These are phyloP conservation scores for Tetrapisispora phaffii DNA, from an alignment of 805 yeast genomes.

Conservation along the genomic window DNA sequence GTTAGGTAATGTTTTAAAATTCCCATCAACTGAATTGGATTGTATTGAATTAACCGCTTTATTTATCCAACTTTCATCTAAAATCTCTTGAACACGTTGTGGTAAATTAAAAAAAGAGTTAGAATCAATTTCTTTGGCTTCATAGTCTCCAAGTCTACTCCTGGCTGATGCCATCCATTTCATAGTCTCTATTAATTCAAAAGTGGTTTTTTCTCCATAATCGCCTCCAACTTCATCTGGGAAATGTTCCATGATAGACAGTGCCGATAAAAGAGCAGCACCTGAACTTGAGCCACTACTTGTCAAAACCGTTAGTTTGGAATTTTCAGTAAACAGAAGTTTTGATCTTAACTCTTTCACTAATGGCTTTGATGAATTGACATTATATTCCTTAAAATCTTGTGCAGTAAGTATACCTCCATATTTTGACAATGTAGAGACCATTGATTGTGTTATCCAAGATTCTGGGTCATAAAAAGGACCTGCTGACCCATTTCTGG, in stretches of 20 bases:
- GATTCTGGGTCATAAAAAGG: slow-evolving; percentile 80
- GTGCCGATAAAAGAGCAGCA: slow-evolving; percentile 65
- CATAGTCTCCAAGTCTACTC: slow-evolving; percentile 73
- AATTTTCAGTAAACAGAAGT: slow-evolving; percentile 27
- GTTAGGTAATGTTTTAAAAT: slow-evolving; percentile 40
- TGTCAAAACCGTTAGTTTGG: slow-evolving; percentile 40
- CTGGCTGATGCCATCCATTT: slow-evolving; percentile 89
- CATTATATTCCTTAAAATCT: slow-evolving; percentile 62
- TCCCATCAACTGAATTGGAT: slow-evolving; percentile 24
- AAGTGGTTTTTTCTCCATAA: slow-evolving; percentile 42
- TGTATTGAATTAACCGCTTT: slow-evolving; percentile 42
- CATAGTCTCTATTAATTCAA: slow-evolving; percentile 73
- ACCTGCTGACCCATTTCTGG: slow-evolving; percentile 65
- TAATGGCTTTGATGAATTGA: slow-evolving; percentile 34
- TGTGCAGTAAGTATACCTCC: slow-evolving; percentile 59
- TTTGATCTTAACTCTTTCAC: slow-evolving; percentile 18
- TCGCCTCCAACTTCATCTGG: slow-evolving; percentile 37
- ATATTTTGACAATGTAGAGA: slow-evolving; percentile 35
- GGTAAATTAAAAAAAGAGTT: slow-evolving; percentile 12
- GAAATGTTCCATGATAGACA: slow-evolving; percentile 49
- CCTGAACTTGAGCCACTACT: slow-evolving; percentile 77
- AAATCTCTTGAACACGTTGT: slow-evolving; percentile 35
- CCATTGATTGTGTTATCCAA: slow-evolving; percentile 55
- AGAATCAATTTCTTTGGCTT: slow-evolving; percentile 7
- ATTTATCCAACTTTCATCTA: slow-evolving; percentile 49